These are phyloP conservation scores for Colletotrichum simmondsii DNA, from an alignment of 2,329 filamentous ascomycete genomes.

Conservation along the genomic window DNA sequence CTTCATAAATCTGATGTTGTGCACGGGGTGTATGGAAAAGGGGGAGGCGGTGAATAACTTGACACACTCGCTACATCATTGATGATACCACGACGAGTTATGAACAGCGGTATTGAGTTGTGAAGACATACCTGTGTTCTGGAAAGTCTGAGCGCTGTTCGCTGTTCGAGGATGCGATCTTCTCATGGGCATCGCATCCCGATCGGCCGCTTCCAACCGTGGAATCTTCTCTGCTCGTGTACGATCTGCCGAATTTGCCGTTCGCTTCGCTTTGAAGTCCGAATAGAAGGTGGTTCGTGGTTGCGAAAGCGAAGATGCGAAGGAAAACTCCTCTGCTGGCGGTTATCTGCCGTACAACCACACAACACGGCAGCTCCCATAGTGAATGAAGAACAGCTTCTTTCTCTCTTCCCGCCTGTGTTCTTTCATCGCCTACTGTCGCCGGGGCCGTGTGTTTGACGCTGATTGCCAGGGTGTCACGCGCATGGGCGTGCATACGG, in stretches of 20 bases:
- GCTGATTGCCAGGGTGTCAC: slow-evolving; percentile 24
- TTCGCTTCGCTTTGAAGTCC: neutral
- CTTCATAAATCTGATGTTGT: slow-evolving; percentile 25
- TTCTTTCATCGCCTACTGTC: neutral
- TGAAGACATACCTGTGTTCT: neutral
- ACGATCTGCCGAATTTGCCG: neutral
- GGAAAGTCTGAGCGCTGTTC: neutral
- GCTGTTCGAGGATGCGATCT: slow-evolving; percentile 5
- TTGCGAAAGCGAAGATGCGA: neutral
- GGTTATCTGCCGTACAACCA: neutral
- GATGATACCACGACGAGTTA: neutral
- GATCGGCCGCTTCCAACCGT: slow-evolving; percentile 14
- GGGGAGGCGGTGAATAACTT: slow-evolving; percentile 28
- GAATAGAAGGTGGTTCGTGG: neutral
- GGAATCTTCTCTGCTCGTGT: neutral
- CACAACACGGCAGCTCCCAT: neutral
- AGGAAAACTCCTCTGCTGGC: neutral
- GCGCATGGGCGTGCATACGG: slow-evolving; percentile 11
- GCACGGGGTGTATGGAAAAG: neutral
- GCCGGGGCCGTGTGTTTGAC: slow-evolving; percentile 13
- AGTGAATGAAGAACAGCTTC: neutral
- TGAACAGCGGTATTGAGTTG: neutral
- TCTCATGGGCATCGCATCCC: slow-evolving; percentile 16
- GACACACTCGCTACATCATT: slow-evolving; percentile 27
- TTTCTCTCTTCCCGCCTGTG: neutral